Base-by-base conservation (phyloP, 2,329 filamentous ascomycete species). In the Aspergillus amoenus region DNA sequence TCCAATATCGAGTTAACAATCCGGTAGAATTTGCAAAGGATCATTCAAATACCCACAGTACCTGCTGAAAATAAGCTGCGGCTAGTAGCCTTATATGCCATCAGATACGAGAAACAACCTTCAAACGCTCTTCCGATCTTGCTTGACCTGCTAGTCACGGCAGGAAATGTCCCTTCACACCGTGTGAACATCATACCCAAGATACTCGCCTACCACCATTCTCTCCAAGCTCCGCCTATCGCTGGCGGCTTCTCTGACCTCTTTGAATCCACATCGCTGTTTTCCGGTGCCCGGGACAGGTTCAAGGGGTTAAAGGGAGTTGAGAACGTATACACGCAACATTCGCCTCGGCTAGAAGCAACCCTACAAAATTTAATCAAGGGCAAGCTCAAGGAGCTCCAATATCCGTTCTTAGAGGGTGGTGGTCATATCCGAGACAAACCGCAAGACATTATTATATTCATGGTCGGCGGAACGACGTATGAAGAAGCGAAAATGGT, bases 271-370 rank as follows among this genome's bases (percentile, higher is more conserved):
- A 85, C 88, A 0, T 93, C 91, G 4, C 93, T 99, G 62, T 96
- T 99, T 75, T 90, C 91, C 0, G 90, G 90, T 12, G 92, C 93
- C 11, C 84, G 91, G 40, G 91, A 88, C 68, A 87, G 93, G 5
- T 92, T 99, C 74, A 96, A 96, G 69, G 94, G 94, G 0, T 81
- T 99, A 13, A 97, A 97, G 70, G 94, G 94, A 2, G 94, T 99
- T 1, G 95, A 99, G 73, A 99, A 99, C 67, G 94, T 99, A 27
- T 99, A 99, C 73, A 99, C 94, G 0, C 95, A 99, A 73, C 94
- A 99, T 73, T 95, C 91, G 5, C 92, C 95, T 0, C 83, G 91
- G 21, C 76, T 99, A 15, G 93, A 97, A 73, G 84, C 84, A 22
- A 97, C 92, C 0, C 78, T 99, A 17, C 93, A 97, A 70, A 93